Conservation (phyloP, 2,329 filamentous ascomycete genomes). For the Sporothrix schenckii region DNA sequence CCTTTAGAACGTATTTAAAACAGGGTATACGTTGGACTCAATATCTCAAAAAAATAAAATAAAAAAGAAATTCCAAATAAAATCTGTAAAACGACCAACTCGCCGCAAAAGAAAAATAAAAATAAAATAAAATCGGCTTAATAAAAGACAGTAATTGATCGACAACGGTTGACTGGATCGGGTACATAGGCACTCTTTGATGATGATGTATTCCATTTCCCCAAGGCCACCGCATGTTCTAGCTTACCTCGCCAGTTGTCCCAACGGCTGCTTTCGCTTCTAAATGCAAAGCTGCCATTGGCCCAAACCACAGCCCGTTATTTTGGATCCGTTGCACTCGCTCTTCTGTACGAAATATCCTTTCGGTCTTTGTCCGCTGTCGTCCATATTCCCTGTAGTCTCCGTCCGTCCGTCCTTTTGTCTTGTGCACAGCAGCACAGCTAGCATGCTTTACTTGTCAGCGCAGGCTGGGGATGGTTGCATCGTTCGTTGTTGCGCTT, state of each 20-base stretch:
- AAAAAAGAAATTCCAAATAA: not conserved
- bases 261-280: not conserved
- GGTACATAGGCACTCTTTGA: not conserved
- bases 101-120: not conserved
- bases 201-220: conserved; percentile 19
- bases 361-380: too few relatives aligned
- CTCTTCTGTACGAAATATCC: not conserved
- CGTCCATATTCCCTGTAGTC: not conserved
- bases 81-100: not conserved
- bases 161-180: not conserved
- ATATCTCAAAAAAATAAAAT: not conserved
- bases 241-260: not conserved
- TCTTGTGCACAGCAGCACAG: not conserved
- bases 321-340: not conserved
- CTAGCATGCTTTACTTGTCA: conserved; percentile 14
- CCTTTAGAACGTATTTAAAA: not conserved
- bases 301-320: not conserved
- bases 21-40: not conserved
- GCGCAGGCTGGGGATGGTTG: not conserved
- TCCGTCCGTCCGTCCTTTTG: not conserved
- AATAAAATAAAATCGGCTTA: not conserved
- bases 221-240: not conserved
- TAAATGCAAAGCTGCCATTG: conserved; percentile 14
- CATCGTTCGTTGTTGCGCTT: not conserved
- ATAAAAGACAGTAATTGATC: not conserved